Evolutionary conservation across 129 eudicot species (phyloP).

Genomic region (Artemisia annua): DNA sequence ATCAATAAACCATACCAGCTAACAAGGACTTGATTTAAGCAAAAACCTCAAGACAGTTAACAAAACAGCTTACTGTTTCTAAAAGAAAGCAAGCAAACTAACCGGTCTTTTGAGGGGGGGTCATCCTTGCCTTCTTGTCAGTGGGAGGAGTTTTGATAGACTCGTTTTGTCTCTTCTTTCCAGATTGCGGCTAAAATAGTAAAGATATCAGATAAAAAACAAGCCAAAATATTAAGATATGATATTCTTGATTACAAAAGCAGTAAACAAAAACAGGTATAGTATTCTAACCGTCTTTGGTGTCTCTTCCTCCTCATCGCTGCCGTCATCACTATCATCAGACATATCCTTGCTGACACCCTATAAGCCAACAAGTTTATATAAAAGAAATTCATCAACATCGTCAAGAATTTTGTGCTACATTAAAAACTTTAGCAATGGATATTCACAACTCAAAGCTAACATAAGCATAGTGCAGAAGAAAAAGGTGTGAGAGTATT

Average conservation of each 20-base stretch:
- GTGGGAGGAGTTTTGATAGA: conserved; percentile 54
- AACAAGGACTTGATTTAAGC: background rate
- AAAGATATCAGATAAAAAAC: background rate
- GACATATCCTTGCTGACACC: conserved; percentile 30
- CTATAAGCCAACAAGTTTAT: conserved; percentile 22
- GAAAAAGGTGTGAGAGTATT: too few relatives aligned
- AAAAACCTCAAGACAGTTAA: background rate
- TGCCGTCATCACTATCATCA: conserved; percentile 52
- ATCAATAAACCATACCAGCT: too few relatives aligned
- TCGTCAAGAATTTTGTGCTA: too few relatives aligned
- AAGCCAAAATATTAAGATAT: background rate
- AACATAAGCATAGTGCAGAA: too few relatives aligned
- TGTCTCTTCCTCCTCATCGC: conserved; percentile 65
- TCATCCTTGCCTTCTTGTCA: conserved; percentile 67
- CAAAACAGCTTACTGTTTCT: background rate
- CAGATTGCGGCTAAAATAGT: conserved; percentile 42
- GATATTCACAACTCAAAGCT: too few relatives aligned
- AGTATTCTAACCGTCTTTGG: conserved; percentile 59
- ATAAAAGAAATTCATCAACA: background rate
- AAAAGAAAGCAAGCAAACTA: conserved; percentile 1
- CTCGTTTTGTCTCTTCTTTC: conserved; percentile 69
- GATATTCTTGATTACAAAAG: background rate
- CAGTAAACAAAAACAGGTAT: background rate
- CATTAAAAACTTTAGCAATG: too few relatives aligned
- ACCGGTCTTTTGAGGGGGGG: conserved; percentile 85